Evolutionary conservation across 768 basidiomycete genomes (phyloP).

Genomic region (Auriculariales sp.): DNA sequence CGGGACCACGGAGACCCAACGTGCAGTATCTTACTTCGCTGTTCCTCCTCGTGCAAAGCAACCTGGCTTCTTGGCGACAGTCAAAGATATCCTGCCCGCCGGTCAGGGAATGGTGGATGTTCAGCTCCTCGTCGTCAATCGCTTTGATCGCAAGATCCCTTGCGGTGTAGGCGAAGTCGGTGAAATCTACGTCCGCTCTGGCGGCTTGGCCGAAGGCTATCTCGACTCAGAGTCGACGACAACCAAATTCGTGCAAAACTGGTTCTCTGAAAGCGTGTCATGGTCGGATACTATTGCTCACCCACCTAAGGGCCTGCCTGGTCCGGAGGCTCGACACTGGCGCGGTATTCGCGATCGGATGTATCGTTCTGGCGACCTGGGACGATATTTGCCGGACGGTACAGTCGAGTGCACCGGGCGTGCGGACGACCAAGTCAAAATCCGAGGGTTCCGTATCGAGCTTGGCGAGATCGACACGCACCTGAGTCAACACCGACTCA

Average conservation of each 20-base stretch:
- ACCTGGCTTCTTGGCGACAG: conserved; percentile 78
- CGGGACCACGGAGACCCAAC: conserved; percentile 97
- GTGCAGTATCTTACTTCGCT: conserved; percentile 92
- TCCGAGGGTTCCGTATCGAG: conserved; percentile 97
- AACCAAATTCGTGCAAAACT: conserved; percentile 90
- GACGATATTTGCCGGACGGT: conserved; percentile 84
- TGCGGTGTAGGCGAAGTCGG: conserved; percentile 95
- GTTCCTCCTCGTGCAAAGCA: conserved; percentile 77
- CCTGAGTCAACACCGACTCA: conserved; percentile 80
- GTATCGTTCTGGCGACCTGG: conserved; percentile 96
- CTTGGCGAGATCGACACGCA: conserved; percentile 96
- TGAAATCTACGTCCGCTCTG: conserved; percentile 95
- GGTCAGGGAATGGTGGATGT: conserved; percentile 97
- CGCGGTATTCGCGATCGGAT: conserved; percentile 91
- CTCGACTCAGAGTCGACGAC: conserved; percentile 66
- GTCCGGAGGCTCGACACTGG: conserved; percentile 73
- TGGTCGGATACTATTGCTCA: conserved; percentile 62
- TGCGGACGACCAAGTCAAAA: conserved; percentile 98
- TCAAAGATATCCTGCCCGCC: conserved; percentile 97
- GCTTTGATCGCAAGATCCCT: conserved; percentile 65
- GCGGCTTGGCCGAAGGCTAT: conserved; percentile 92
- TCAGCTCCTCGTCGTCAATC: conserved; percentile 90
- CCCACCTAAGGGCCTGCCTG: conserved; percentile 35
- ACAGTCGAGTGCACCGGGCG: conserved; percentile 93
- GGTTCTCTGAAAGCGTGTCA: conserved; percentile 47